phyloP scores from a whole-genome alignment of 192 early-diverging fungal species.

The Coemansia sp. region DNA sequence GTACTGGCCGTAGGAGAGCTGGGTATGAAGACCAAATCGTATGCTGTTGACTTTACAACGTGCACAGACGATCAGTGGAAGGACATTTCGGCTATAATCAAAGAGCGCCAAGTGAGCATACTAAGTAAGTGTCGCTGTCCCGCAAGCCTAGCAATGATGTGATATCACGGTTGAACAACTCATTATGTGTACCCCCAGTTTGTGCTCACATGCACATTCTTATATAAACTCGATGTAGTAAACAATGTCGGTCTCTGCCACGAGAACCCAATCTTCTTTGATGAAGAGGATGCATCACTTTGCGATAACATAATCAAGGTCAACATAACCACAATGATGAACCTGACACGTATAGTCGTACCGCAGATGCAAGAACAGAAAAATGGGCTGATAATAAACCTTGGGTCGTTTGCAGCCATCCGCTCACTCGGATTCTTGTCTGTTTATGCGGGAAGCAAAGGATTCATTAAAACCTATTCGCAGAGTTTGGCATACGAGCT shows the following conservation, averaged over 20 bases:
- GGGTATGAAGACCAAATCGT: constrained; percentile 60
- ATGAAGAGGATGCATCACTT: constrained; percentile 65
- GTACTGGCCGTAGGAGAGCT: constrained; percentile 19
- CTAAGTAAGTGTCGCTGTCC: constrained; percentile 13
- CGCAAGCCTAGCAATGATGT: no score
- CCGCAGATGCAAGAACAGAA: constrained; percentile 75
- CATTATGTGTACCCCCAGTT: no score
- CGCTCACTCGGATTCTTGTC: constrained; percentile 80
- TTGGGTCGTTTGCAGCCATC: constrained; percentile 85
- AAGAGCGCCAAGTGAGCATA: constrained; percentile 46
- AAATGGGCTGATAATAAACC: constrained; percentile 84
- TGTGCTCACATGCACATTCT: no score
- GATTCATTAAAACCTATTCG: constrained; percentile 66
- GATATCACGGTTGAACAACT: no score
- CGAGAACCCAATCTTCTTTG: constrained; percentile 83
- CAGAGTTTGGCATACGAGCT: constrained; percentile 45
- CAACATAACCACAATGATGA: constrained; percentile 80
- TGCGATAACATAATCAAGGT: constrained; percentile 80
- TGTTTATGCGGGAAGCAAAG: constrained; percentile 88
- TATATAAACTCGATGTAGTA: constrained; percentile 50
- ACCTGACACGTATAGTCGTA: constrained; percentile 74
- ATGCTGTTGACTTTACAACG: constrained; percentile 79
- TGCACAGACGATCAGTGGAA: constrained; percentile 41
- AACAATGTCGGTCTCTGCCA: constrained; percentile 94
- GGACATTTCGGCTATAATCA: constrained; percentile 66